Base-by-base conservation (phyloP, 331 rosid species). In the Phaseolus coccineus region DNA sequence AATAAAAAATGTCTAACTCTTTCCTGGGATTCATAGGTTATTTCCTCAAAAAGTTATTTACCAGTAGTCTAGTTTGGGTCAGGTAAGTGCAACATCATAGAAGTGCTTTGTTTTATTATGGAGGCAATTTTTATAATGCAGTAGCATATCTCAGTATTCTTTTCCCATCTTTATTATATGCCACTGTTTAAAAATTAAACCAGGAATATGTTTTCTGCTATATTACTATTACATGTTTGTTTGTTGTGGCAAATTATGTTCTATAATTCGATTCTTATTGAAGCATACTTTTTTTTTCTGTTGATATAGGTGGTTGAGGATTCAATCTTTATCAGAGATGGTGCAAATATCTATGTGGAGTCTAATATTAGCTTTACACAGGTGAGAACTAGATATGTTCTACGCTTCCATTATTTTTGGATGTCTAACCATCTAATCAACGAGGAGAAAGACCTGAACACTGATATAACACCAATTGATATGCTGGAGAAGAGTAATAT, bases 321-420 rank as follows among this genome's bases (percentile, higher is more conserved):
- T 90, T 76, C 87, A 61, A 85, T 90, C 61, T 96, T 96, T 81
- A 46, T 74, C 82, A 85, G 98, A 80, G 98, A 96, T 39, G 98
- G 99, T 53, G 96, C 94, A 69, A 94, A 96, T 86, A 83, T 96
- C 44, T 93, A 91, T 66, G 97, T 96, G 77, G 94, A 96, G 55
- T 89, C 97, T 64, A 93, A 87, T 71, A 91, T 96, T 83, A 91
- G 87, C 93, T 91, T 96, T 89, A 96, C 98, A 28, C 92, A 93
- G 84, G 99, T 90, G 81, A 88, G 91, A 69, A 53, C 70, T 39
- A 59, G 75, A 73, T 75, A 63, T 40, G 35, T 40, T 42, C 22
- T 52, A 42, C 25, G 59, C 57, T 28, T 69, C 25, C 46, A 3
- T 37, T 47, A 31, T 40, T 75, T 70, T 65, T 46, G 24, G 42